Conservation (phyloP, 768 basidiomycete genomes). For the Asterophora lycoperdoides region DNA sequence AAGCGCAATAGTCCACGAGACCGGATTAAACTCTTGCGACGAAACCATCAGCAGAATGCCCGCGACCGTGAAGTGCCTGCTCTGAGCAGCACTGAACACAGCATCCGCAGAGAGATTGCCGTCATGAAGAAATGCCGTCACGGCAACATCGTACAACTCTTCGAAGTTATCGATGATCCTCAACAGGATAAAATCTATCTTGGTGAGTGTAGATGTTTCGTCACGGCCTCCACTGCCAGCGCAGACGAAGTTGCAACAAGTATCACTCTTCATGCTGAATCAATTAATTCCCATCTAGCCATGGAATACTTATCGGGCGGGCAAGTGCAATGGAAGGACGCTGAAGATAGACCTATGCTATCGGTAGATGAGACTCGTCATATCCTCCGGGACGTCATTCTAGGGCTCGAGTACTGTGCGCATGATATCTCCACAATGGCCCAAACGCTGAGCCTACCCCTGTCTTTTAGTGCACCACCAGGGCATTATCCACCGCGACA, state of each 20-base stretch:
- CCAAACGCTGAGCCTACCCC: conserved; percentile 7
- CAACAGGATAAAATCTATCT: conserved; percentile 82
- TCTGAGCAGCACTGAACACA: conserved; percentile 62
- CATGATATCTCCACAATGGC: conserved; percentile 16
- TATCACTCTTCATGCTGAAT: background rate
- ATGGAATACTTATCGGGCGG: conserved; percentile 97
- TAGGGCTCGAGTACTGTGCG: conserved; percentile 94
- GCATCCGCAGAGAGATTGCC: conserved; percentile 82
- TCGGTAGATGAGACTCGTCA: conserved; percentile 78
- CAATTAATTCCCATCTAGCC: conserved; percentile 42
- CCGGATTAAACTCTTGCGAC: conserved; percentile 52
- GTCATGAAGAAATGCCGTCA: conserved; percentile 88
- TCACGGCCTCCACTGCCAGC: conserved; percentile 51
- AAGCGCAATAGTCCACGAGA: conserved; percentile 61
- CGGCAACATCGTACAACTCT: conserved; percentile 70
- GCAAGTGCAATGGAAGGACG: conserved; percentile 85
- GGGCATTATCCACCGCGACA: conserved; percentile 98
- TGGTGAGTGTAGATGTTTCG: conserved; percentile 50
- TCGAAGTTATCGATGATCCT: conserved; percentile 89
- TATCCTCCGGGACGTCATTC: conserved; percentile 88
- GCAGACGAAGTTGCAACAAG: background rate
- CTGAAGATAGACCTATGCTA: conserved; percentile 62
- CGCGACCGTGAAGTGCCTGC: conserved; percentile 20
- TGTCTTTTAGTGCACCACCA: conserved; percentile 81
- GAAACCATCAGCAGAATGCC: conserved; percentile 32